These are phyloP conservation scores for Piromyces finnis DNA, from an alignment of 192 early-diverging fungal genomes.

Conservation along the genomic window DNA sequence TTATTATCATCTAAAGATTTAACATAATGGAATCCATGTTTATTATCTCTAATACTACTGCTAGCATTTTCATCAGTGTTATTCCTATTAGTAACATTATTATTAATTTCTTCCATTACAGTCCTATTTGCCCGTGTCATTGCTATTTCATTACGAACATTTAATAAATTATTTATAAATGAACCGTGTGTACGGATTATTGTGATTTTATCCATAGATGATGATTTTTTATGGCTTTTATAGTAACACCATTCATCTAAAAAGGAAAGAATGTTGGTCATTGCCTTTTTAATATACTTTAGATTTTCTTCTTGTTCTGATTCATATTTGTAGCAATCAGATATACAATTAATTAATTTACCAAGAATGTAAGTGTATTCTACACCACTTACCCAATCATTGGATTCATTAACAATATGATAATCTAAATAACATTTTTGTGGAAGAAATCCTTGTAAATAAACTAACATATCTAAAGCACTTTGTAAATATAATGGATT, in stretches of 20 bases:
- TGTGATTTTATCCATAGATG: background rate
- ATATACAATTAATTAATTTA: background rate
- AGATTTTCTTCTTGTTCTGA: background rate
- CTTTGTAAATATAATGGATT: background rate
- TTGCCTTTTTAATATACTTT: background rate
- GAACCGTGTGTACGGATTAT: background rate
- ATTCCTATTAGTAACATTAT: background rate
- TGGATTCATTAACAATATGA: background rate
- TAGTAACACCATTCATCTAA: background rate
- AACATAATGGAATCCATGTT: background rate
- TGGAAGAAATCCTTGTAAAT: background rate
- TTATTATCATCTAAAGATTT: background rate
- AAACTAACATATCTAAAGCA: background rate
- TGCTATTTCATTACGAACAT: background rate
- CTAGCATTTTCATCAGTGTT: background rate
- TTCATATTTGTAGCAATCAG: background rate
- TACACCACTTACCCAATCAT: background rate
- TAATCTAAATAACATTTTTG: background rate
- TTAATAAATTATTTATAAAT: background rate
- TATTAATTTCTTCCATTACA: background rate
- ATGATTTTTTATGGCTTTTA: background rate
- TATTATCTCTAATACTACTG: background rate
- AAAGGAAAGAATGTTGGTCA: background rate
- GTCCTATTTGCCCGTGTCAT: background rate
- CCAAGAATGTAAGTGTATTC: background rate